Base-by-base conservation (phyloP, 129 eudicot species). In the Saussurea involucrata region DNA sequence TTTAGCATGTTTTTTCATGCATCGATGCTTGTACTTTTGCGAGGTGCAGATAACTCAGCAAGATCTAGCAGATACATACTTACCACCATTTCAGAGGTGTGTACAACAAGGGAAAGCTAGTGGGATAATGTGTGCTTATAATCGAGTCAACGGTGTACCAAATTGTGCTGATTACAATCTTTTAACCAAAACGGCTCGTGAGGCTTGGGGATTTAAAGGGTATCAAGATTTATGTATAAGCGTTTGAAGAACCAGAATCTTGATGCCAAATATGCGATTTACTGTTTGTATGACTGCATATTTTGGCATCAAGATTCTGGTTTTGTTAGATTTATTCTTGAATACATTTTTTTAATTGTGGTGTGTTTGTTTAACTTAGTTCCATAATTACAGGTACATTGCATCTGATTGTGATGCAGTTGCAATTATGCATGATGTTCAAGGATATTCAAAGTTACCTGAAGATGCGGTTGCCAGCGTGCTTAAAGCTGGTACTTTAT, bases 91-190 rank as follows among this genome's bases (percentile, higher is more conserved):
- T 32, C 85, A 80, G 79, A 87, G 84, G 65, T 91, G 97, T 67
- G 82, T 89, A 25, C 84, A 87, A 72, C 82, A 91, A 85, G 97
- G 89, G 34, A 75, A 78, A 72, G 87, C 88, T 53, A 86, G 83
- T 76, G 89, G 95, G 25, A 83, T 92, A 74, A 92, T 92, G 98
- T 93, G 98, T 66, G 97, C 98, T 64, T 90, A 93, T 77, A 88
- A 93, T 71, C 85, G 90, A 6, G 93, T 93, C 24, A 93, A 93
- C 55, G 97, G 97, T 5, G 73, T 93, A 55, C 98, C 98, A 61
- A 88, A 82, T 74, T 93, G 98, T 75, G 98, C 98, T 49, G 88
- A 93, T 72, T 81, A 86, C 78, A 83, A 90, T 81, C 95, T 93
- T 66, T 84, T 93, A 24, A 90, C 97, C 29, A 82, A 85, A 60